Conservation (phyloP, 306 rosid species). For the Lathyrus tuberosus region DNA sequence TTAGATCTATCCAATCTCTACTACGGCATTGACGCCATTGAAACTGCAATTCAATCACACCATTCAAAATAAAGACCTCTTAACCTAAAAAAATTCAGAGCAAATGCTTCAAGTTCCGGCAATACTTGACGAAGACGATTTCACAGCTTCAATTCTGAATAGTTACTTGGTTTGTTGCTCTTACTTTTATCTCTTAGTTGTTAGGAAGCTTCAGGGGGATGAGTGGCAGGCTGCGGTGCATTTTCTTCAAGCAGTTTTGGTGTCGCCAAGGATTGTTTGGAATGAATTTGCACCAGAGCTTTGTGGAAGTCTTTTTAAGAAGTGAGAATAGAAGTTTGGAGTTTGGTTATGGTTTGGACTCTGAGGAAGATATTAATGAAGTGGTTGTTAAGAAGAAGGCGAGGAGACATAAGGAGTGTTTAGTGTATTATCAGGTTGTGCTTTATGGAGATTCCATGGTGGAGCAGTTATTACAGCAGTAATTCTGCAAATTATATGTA, state of each 20-base stretch:
- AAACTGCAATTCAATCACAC: constrained; percentile 54
- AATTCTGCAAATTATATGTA: constrained; percentile 48
- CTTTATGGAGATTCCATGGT: constrained; percentile 62
- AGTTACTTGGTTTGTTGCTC: constrained; percentile 67
- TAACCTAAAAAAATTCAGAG: constrained; percentile 58
- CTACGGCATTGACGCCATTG: constrained; percentile 68
- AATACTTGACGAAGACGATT: constrained; percentile 64
- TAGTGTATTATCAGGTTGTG: constrained; percentile 76
- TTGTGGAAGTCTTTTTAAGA: constrained; percentile 49
- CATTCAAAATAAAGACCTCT: constrained; percentile 44
- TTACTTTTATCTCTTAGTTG: constrained; percentile 67
- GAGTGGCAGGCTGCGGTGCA: constrained; percentile 84
- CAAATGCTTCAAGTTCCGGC: constrained; percentile 86
- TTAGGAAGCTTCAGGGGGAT: constrained; percentile 64
- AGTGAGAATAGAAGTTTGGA: constrained; percentile 32
- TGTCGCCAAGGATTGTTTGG: constrained; percentile 62
- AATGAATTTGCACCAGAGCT: constrained; percentile 61
- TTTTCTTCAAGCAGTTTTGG: constrained; percentile 78
- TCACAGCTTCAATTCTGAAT: constrained; percentile 64
- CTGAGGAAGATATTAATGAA: constrained; percentile 45
- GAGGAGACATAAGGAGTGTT: constrained; percentile 64
- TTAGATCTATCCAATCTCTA: constrained; percentile 70
- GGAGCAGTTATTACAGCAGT: constrained; percentile 46
- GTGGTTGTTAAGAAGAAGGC: constrained; percentile 58
- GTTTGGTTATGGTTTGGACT: constrained; percentile 2